phyloP scores from a whole-genome alignment of 1,284 basidiomycete genomes.

The Entoloma clypeatum region DNA sequence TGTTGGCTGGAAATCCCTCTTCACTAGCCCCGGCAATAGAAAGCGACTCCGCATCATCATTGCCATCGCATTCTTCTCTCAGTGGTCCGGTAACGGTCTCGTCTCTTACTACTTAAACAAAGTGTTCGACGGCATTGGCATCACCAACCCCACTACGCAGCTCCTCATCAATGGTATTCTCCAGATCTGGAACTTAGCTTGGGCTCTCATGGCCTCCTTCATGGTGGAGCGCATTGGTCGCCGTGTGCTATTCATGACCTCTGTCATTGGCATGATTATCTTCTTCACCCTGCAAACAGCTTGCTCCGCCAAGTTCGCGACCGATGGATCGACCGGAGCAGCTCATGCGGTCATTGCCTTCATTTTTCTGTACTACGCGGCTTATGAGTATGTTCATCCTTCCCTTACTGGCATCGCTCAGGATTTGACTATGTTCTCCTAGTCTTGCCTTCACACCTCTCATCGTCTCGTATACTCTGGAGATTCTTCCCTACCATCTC shows the following conservation, averaged over 20 bases:
- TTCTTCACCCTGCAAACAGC: constrained; percentile 72
- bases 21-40: constrained; percentile 59
- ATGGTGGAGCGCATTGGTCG: constrained; percentile 60
- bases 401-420: not conserved
- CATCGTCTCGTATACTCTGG: constrained; percentile 71
- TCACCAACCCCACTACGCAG: constrained; percentile 57
- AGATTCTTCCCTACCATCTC: constrained; percentile 67
- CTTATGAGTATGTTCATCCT: constrained; percentile 51
- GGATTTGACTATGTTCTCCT: constrained; percentile 10
- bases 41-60: constrained; percentile 67
- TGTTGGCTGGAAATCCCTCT: constrained; percentile 58
- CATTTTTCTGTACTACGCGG: constrained; percentile 72
- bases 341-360: constrained; percentile 71
- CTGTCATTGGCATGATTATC: constrained; percentile 62
- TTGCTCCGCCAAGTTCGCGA: constrained; percentile 61
- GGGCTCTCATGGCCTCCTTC: constrained; percentile 56
- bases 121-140: constrained; percentile 69
- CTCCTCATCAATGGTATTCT: constrained; percentile 72
- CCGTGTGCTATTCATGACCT: constrained; percentile 62
- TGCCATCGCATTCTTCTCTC: constrained; percentile 68
- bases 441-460: constrained; percentile 72
- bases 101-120: constrained; percentile 74
- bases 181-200: constrained; percentile 70
- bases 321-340: constrained; percentile 38
- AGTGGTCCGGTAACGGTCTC: constrained; percentile 75